A percentile compares a stretch with the other conserved stretches of the same genome.
phyloP scores from a whole-genome alignment of 2,329 filamentous ascomycete genomes.

The Fusarium kyushuense region DNA sequence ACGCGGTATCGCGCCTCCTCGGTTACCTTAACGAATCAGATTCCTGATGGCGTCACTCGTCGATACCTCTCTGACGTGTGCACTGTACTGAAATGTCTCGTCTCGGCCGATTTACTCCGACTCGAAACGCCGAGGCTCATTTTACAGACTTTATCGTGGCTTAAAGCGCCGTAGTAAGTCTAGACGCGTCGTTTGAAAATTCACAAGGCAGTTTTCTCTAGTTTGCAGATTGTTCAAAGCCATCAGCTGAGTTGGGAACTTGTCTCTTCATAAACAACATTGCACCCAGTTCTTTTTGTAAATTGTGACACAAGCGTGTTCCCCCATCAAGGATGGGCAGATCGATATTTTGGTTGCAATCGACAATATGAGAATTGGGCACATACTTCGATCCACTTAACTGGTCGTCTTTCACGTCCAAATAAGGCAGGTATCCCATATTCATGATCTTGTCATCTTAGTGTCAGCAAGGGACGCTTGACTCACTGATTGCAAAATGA shows the following conservation, averaged over 20 bases:
- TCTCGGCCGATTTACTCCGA: neutral
- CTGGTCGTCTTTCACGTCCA: neutral
- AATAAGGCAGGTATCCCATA: neutral
- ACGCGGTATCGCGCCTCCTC: neutral
- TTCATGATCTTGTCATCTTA: neutral
- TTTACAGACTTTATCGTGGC: neutral
- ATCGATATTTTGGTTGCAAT: slow-evolving; percentile 22
- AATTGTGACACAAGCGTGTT: neutral
- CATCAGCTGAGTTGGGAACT: neutral
- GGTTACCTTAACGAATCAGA: neutral
- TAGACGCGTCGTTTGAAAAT: neutral
- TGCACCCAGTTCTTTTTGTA: too few species aligned
- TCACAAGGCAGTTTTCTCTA: neutral
- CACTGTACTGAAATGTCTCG: neutral
- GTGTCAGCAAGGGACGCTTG: neutral
- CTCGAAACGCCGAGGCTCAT: neutral
- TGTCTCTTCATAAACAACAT: neutral
- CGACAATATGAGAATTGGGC: neutral
- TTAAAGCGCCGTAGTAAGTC: neutral
- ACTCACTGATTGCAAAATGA: neutral
- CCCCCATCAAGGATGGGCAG: neutral
- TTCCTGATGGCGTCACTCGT: neutral
- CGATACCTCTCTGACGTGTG: neutral
- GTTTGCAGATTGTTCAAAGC: neutral
- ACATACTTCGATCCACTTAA: neutral